These are phyloP conservation scores for Starmera caribaea DNA, from an alignment of 805 yeast species.

Conservation along the genomic window DNA sequence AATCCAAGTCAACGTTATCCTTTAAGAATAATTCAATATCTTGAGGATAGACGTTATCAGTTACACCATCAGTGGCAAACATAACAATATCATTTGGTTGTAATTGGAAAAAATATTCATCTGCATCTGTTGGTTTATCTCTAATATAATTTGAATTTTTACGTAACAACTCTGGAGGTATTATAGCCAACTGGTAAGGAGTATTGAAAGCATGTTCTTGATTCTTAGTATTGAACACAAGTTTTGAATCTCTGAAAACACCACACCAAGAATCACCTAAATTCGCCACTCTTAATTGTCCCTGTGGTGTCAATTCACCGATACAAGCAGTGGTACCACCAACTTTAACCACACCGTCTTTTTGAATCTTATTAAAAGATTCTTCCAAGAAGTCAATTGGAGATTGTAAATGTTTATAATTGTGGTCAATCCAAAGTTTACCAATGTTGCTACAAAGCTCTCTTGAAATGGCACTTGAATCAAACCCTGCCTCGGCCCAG, in stretches of 20 bases:
- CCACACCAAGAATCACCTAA: constrained; percentile 96
- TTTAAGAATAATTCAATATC: constrained; percentile 64
- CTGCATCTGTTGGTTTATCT: constrained; percentile 64
- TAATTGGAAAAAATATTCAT: constrained; percentile 54
- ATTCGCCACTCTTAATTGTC: constrained; percentile 56
- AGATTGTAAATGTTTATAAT: constrained; percentile 3
- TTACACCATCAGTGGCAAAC: constrained; percentile 90
- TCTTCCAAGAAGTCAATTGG: constrained; percentile 34
- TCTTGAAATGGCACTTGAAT: constrained; percentile 78
- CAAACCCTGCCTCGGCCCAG: constrained; percentile 88
- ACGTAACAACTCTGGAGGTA: constrained; percentile 52
- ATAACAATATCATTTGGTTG: constrained; percentile 65
- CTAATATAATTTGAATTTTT: constrained; percentile 50
- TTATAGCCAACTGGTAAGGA: constrained; percentile 82
- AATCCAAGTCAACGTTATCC: constrained; percentile 32
- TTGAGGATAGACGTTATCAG: constrained; percentile 68
- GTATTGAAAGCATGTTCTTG: constrained; percentile 88
- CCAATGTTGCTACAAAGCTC: constrained; percentile 59
- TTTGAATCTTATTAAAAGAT: constrained; percentile 46
- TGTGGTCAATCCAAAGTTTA: constrained; percentile 10
- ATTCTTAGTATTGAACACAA: constrained; percentile 57
- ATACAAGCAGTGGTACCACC: constrained; percentile 94
- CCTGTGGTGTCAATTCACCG: constrained; percentile 55
- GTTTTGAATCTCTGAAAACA: constrained; percentile 55
- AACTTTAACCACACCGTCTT: constrained; percentile 57